phyloP scores from a whole-genome alignment of 495 filamentous ascomycete genomes.

The Cryomyces minteri region DNA sequence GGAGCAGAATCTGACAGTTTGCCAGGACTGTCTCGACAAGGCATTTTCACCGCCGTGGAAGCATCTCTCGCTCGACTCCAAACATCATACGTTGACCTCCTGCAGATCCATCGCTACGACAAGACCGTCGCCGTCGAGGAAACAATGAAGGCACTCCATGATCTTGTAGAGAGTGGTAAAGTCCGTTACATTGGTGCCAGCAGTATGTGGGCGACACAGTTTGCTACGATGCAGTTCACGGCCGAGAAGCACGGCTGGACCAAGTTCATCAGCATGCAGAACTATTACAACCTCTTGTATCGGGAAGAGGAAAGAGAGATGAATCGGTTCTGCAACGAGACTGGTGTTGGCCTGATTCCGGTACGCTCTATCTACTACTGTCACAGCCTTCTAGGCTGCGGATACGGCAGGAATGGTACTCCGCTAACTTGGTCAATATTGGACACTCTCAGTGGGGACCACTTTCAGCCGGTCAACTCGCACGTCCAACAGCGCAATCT shows the following conservation, averaged over 20 bases:
- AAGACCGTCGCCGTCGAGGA: constrained; percentile 10
- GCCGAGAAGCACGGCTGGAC: constrained; percentile 46
- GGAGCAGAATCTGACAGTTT: background rate
- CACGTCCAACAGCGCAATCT: constrained; percentile 5
- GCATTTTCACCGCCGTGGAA: constrained; percentile 17
- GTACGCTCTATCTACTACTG: background rate
- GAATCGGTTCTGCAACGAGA: constrained; percentile 23
- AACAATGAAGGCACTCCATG: constrained; percentile 33
- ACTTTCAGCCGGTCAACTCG: constrained; percentile 6
- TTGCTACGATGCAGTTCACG: constrained; percentile 40
- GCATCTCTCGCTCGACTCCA: constrained; percentile 10
- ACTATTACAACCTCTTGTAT: constrained; percentile 53
- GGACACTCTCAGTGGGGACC: constrained; percentile 3
- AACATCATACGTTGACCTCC: constrained; percentile 15
- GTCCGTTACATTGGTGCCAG: constrained; percentile 51
- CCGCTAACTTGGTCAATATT: too few relatives aligned
- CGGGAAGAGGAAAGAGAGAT: constrained; percentile 67
- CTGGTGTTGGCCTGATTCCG: constrained; percentile 32
- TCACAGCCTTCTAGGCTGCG: background rate
- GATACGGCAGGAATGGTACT: too few relatives aligned
- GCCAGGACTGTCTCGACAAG: constrained; percentile 11
- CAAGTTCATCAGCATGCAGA: constrained; percentile 62
- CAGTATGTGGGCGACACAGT: constrained; percentile 49
- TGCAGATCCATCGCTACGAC: constrained; percentile 19
- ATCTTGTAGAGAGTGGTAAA: constrained; percentile 44